Conservation (phyloP, 495 filamentous ascomycete species). For the Penicillium nucicola region DNA sequence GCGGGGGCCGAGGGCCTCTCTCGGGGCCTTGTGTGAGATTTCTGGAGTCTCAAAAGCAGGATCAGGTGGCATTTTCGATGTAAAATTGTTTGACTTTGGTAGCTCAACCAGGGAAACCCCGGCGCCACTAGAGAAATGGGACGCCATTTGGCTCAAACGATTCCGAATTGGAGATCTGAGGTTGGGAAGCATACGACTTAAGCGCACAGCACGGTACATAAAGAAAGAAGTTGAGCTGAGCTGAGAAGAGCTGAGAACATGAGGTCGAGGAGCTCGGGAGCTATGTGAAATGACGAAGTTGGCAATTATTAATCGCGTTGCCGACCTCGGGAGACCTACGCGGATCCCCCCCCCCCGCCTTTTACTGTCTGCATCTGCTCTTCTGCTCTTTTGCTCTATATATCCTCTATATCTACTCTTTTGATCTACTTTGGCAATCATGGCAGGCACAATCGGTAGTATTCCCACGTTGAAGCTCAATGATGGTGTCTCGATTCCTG, state of each 20-base stretch:
- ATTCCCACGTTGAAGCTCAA: constrained; percentile 59
- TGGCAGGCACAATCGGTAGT: constrained; percentile 18
- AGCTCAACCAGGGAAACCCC: constrained; percentile 60
- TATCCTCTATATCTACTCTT: too few relatives aligned
- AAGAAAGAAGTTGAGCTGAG: background rate
- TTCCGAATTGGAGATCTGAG: constrained; percentile 6
- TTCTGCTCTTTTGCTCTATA: too few relatives aligned
- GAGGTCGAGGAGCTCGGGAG: too few relatives aligned
- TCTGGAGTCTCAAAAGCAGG: constrained; percentile 75
- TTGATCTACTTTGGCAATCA: constrained; percentile 1
- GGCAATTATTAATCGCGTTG: constrained; percentile 16
- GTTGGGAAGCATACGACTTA: constrained; percentile 24
- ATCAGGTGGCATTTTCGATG: constrained; percentile 73
- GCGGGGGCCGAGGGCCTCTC: constrained; percentile 72
- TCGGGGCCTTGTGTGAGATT: constrained; percentile 72
- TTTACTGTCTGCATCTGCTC: too few relatives aligned
- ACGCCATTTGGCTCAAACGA: constrained; percentile 46
- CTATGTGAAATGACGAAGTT: constrained; percentile 18
- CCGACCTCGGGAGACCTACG: too few relatives aligned
- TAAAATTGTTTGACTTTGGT: constrained; percentile 85
- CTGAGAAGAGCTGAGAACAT: background rate
- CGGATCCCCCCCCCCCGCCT: too few relatives aligned
- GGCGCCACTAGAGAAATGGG: constrained; percentile 44
- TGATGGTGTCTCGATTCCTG: constrained; percentile 70
- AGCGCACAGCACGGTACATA: constrained; percentile 8